These are phyloP conservation scores for Pestalotiopsis sp. DNA, from an alignment of 2,329 filamentous ascomycete species.

Conservation along the genomic window DNA sequence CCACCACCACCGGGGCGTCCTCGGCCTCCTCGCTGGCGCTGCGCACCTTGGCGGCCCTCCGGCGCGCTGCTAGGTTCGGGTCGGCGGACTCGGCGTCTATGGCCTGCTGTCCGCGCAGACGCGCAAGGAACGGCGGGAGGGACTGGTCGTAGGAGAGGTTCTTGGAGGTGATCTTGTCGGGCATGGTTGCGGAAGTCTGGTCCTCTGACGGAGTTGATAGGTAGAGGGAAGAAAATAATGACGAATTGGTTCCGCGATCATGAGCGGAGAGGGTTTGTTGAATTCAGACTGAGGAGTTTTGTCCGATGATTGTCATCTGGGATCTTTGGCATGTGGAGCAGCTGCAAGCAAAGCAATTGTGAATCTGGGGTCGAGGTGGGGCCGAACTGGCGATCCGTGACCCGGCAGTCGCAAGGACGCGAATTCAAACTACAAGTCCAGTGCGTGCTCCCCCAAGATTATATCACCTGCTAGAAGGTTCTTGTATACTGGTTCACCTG, in stretches of 20 bases:
- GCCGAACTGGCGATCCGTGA: background rate
- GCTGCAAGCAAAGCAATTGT: background rate
- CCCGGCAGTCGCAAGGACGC: background rate
- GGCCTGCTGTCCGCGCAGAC: conserved; percentile 55
- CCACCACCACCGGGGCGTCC: conserved; percentile 74
- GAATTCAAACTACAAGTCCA: background rate
- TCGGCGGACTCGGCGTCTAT: conserved; percentile 52
- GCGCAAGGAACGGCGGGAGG: conserved; percentile 63
- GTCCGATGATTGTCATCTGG: background rate
- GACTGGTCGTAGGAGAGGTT: conserved; percentile 67
- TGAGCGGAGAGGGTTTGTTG: background rate
- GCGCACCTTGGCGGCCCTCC: conserved; percentile 53
- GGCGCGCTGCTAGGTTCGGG: conserved; percentile 50
- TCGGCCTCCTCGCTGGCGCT: conserved; percentile 72
- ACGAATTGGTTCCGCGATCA: background rate
- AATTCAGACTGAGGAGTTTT: background rate
- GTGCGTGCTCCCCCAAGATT: background rate
- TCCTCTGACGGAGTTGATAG: background rate
- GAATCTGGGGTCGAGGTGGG: background rate
- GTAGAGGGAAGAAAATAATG: background rate
- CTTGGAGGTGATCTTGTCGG: conserved; percentile 70
- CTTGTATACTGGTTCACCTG: background rate
- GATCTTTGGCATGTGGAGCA: background rate
- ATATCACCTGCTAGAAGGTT: background rate
- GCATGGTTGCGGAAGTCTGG: background rate